Conservation (phyloP, 2,329 filamentous ascomycete species). For the Xylaria sp. region DNA sequence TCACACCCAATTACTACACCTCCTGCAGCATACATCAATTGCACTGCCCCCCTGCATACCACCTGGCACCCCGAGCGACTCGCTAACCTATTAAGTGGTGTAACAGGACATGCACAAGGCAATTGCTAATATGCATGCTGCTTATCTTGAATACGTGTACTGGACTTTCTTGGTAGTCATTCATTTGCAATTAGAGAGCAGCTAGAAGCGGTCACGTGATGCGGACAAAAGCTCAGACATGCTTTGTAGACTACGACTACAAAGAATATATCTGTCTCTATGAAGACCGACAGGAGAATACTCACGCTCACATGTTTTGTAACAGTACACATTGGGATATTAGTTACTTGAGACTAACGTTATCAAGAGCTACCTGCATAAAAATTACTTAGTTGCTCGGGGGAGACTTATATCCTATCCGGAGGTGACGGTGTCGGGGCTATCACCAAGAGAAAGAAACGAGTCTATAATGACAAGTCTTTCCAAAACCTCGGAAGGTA, state of each 20-base stretch:
- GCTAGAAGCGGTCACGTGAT: background rate
- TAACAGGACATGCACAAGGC: background rate
- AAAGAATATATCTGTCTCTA: background rate
- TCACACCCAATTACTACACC: background rate
- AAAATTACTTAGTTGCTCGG: background rate
- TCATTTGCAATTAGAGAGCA: background rate
- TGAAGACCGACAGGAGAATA: background rate
- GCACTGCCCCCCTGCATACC: background rate
- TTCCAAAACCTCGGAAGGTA: constrained; percentile 62
- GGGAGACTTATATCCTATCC: too few relatives aligned
- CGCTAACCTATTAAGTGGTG: background rate
- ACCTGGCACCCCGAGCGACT: background rate
- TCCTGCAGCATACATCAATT: constrained; percentile 2
- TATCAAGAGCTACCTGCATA: background rate
- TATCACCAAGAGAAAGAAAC: constrained; percentile 45
- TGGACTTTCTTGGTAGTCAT: background rate
- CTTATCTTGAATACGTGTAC: background rate
- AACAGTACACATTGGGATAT: background rate
- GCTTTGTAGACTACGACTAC: background rate
- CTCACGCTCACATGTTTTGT: background rate
- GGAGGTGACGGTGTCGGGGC: constrained; percentile 36
- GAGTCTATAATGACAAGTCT: constrained; percentile 47
- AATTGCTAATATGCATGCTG: background rate
- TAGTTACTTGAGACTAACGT: background rate
- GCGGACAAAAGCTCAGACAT: background rate